Conservation (phyloP, 2,329 filamentous ascomycete genomes). For the Fusarium pseudocircinatum region DNA sequence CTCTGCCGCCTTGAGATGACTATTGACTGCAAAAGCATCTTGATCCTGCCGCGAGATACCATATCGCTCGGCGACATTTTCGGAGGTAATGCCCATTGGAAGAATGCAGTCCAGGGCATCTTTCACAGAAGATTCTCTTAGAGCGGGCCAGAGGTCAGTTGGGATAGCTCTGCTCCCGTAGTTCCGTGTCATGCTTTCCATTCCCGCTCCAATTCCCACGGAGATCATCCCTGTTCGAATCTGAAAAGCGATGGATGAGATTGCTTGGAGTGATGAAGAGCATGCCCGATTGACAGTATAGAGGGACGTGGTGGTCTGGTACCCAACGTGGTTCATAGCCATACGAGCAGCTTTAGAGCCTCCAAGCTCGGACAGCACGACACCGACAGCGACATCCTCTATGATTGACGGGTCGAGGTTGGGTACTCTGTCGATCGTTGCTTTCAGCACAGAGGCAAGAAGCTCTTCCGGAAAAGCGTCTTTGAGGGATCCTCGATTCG, state of each 20-base stretch:
- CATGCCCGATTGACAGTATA: slow-evolving; percentile 92
- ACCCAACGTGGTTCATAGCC: slow-evolving; percentile 86
- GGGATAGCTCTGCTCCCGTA: slow-evolving; percentile 86
- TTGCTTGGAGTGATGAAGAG: slow-evolving; percentile 78
- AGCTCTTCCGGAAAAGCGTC: slow-evolving; percentile 93
- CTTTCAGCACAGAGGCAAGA: slow-evolving; percentile 69
- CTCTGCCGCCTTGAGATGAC: slow-evolving; percentile 75
- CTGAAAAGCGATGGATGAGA: slow-evolving; percentile 76
- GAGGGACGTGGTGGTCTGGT: slow-evolving; percentile 75
- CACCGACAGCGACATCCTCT: slow-evolving; percentile 87
- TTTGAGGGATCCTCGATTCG: slow-evolving; percentile 84
- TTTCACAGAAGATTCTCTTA: slow-evolving; percentile 70
- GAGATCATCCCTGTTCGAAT: slow-evolving; percentile 78
- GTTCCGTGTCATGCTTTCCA: slow-evolving; percentile 96
- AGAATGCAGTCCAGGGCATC: slow-evolving; percentile 89
- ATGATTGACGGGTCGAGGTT: slow-evolving; percentile 68
- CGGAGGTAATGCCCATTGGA: slow-evolving; percentile 90
- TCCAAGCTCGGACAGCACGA: slow-evolving; percentile 89
- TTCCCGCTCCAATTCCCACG: slow-evolving; percentile 83
- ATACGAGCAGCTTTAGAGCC: slow-evolving; percentile 91
- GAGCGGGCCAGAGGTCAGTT: slow-evolving; percentile 77
- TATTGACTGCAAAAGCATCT: slow-evolving; percentile 81
- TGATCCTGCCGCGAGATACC: slow-evolving; percentile 78
- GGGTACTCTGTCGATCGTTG: slow-evolving; percentile 58
- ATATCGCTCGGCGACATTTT: slow-evolving; percentile 86